Evolutionary conservation across 2,329 filamentous ascomycete genomes (phyloP), one percentile per base, ranked within the genome.

Genomic region (Kalmusia sp.): DNA sequence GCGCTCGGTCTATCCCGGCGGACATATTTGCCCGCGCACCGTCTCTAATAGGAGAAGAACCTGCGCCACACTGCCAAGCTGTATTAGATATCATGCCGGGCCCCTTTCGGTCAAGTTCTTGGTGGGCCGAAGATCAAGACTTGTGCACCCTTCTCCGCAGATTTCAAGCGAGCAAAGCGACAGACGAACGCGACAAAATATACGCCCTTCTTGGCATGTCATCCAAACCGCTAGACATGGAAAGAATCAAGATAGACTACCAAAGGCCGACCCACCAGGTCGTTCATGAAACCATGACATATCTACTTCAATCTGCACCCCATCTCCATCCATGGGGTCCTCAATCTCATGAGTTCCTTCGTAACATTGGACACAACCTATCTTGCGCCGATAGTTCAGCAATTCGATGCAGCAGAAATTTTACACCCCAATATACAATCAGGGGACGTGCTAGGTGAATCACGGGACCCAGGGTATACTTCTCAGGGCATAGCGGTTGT

Each of bases 201-300:
- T 63, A 55, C 35, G 54, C 54, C 33, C 11, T 57, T 40, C 4
- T 58, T 15, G 52, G 54, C 39, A 46, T 61, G 45, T 55, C 57
- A 21, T 52, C 51, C 17, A 44, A 57, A 37, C 33, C 47, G 3
- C 11, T 22, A 17, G 55, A 58, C 25, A 43, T n/a, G 4, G 8
- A 53, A 31, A 45, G 33, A 38, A 46, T 57, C 12, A 8, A 11
- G 17, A 46, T 49, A 52, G 48, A 60, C 28, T 60, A 60, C 47
- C 35, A 34, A 24, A 30, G 19, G 27, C 47, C 47, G 9, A 51
- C 31, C 30, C 30, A 45, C 15, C 17, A 51, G 24, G 39, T 51
- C 27, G 28, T 45, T 45, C 30, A 51, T 21, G 14, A 45, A n/a
- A 28, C 49, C 22, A 22, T 51, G 14, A 24, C 47, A 30, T 28